phyloP scores from a whole-genome alignment of 169 alveolate species.

The Ichthyophthirius multifiliis region DNA sequence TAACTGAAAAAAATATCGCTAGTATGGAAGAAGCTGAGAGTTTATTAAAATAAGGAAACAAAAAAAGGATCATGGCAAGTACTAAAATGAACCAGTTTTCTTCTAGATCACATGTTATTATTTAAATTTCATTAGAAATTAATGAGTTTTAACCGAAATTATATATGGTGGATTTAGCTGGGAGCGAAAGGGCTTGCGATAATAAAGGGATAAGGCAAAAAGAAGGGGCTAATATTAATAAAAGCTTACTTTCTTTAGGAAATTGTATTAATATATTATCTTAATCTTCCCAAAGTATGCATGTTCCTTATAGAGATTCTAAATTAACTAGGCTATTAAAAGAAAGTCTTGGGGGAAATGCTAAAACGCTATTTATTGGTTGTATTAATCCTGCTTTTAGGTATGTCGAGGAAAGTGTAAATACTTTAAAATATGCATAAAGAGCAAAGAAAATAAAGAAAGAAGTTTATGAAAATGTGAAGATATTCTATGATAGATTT shows the following conservation, averaged over 20 bases:
- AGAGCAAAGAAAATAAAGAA: slow-evolving; percentile 79
- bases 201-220: slow-evolving; percentile 39
- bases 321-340: slow-evolving; percentile 52
- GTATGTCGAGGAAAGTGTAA: slow-evolving; percentile 72
- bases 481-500: background rate
- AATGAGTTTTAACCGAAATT: slow-evolving; percentile 47
- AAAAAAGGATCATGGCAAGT: slow-evolving; percentile 48
- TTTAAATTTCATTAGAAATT: slow-evolving; percentile 45
- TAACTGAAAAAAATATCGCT: slow-evolving; percentile 33
- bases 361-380: slow-evolving; percentile 75
- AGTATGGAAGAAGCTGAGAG: slow-evolving; percentile 29
- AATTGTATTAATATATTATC: slow-evolving; percentile 59
- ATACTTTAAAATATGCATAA: slow-evolving; percentile 75
- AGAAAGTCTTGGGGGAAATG: slow-evolving; percentile 79
- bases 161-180: slow-evolving; percentile 62
- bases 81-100: slow-evolving; percentile 55
- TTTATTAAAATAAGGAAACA: slow-evolving; percentile 47
- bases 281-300: slow-evolving; percentile 44
- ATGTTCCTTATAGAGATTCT: slow-evolving; percentile 72
- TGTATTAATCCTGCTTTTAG: slow-evolving; percentile 63
- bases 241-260: slow-evolving; percentile 56
- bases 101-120: slow-evolving; percentile 55
- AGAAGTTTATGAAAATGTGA: slow-evolving; percentile 57
- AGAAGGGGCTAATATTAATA: slow-evolving; percentile 67
- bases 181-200: slow-evolving; percentile 61